Evolutionary conservation across 2,329 filamentous ascomycete genomes (phyloP).

Genomic region (Fusarium setosum): DNA sequence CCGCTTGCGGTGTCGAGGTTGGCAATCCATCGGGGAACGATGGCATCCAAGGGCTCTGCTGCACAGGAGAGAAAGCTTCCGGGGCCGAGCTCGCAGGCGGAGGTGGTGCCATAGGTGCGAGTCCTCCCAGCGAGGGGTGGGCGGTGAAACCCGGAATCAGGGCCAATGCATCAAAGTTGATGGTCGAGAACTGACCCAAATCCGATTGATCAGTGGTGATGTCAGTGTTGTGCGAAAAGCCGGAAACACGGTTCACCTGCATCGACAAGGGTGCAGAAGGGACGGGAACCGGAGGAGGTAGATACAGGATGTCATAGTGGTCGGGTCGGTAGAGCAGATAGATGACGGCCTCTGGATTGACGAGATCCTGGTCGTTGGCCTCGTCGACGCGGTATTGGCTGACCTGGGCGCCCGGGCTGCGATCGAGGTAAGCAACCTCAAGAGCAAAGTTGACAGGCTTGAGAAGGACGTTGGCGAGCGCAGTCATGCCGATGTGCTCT

Average conservation of each 20-base stretch:
- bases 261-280: slow-evolving; percentile 49
- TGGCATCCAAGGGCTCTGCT: slow-evolving; percentile 52
- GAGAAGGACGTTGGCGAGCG: slow-evolving; percentile 82
- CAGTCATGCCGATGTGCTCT: slow-evolving; percentile 86
- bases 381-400: slow-evolving; percentile 76
- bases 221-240: slow-evolving; percentile 58
- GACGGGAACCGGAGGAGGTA: slow-evolving; percentile 46
- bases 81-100: slow-evolving; percentile 42
- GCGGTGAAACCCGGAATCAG: slow-evolving; percentile 59
- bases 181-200: slow-evolving; percentile 55
- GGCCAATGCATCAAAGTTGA: slow-evolving; percentile 57
- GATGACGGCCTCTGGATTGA: slow-evolving; percentile 62
- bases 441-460: slow-evolving; percentile 82
- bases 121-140: slow-evolving; percentile 31
- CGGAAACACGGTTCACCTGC: slow-evolving; percentile 65
- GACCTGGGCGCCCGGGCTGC: slow-evolving; percentile 80
- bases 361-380: slow-evolving; percentile 57
- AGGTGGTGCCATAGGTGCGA: slow-evolving; percentile 50
- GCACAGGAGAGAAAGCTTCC: slow-evolving; percentile 49
- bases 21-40: slow-evolving; percentile 44
- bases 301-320: slow-evolving; percentile 96
- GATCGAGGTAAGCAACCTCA: slow-evolving; percentile 91
- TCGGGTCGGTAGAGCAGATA: slow-evolving; percentile 76
- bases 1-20: slow-evolving; percentile 32
- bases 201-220: slow-evolving; percentile 54